Base-by-base conservation (phyloP, 2,329 filamentous ascomycete species). In the Simplicillium sp. region DNA sequence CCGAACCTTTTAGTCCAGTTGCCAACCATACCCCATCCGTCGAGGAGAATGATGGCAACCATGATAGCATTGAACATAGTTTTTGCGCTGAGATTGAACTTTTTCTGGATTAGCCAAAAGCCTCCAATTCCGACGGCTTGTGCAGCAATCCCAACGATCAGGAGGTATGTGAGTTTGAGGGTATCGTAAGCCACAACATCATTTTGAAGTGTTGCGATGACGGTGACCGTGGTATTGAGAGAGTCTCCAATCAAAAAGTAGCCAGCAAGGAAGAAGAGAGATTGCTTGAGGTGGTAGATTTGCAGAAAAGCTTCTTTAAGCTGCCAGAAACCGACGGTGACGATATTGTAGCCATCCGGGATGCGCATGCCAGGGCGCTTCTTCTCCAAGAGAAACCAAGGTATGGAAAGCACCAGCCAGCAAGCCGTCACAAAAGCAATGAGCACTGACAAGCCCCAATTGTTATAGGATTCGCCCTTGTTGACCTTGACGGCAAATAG, bases 221-320 rank as follows among this genome's bases (percentile, higher is more conserved):
- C 78, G 0, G 81, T 84, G 5, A 83, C 76, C 0, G 80, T 82
- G 0, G 81, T 85, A 54, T 84, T 84, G 29, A 84, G 64, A 1
- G 75, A 79, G 56, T 84, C 81, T n/a, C 77, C 80, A 0, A 84
- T 69, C 2, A 84, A 63, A 53, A 84, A 84, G 52, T 82, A 84
- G 3, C 74, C 77, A 34, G 77, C 68, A 0, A 85, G 67, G 54
- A 84, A 84, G 14, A 82, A 62, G 20, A 84, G 55, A 46, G 72
- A 80, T 58, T 84, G 81, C 53, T 75, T 79, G 35, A 84, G 58
- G 31, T 74, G 70, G 73, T 76, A 80, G 13, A 84, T 75, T 52
- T 82, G 71, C 0, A 58, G 62, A 2, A 74, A 42, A 0, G 80
- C 80, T 46, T 75, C 65, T 43, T 65, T 69, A 0, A 82, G 60